These are phyloP conservation scores for Zygosaccharomyces lentus DNA, from an alignment of 805 yeast genomes.

Conservation along the genomic window DNA sequence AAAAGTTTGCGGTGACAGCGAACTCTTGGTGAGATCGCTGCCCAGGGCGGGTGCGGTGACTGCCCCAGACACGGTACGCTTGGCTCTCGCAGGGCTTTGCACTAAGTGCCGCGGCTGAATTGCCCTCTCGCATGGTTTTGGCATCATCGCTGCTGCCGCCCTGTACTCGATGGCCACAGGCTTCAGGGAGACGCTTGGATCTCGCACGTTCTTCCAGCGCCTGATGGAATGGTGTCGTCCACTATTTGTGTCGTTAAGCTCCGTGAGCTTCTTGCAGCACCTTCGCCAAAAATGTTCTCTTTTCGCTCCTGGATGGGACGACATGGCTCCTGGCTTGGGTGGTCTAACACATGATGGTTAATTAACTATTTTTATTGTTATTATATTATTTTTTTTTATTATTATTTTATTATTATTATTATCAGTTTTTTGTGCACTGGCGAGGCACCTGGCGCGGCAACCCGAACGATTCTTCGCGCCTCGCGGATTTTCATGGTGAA, in stretches of 20 bases:
- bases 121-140: not conserved
- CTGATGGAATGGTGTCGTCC: constrained; percentile 10
- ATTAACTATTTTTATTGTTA: not conserved
- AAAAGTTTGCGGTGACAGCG: constrained; percentile 1
- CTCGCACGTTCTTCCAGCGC: constrained; percentile 12
- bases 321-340: not conserved
- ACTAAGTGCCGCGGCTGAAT: not conserved
- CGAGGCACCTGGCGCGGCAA: constrained; percentile 5
- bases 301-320: not conserved
- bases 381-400: not conserved
- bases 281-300: constrained; percentile 2
- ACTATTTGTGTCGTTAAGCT: not conserved
- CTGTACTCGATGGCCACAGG: not conserved
- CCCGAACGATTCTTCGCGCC: not conserved
- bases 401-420: constrained; percentile 1
- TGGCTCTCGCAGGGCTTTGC: not conserved
- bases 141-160: not conserved
- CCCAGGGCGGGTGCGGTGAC: constrained; percentile 2
- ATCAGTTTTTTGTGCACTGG: constrained; percentile 3
- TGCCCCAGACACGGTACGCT: constrained; percentile 1
- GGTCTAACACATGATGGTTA: not conserved
- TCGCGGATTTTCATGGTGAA: not conserved
- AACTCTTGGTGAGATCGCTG: not conserved
- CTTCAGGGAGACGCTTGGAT: not conserved
- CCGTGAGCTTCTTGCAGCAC: constrained; percentile 1